Percentiles rank a stretch among this genome's conserved stretches.
These are phyloP conservation scores for Eimeria praecox DNA, from an alignment of 169 alveolate genomes.

Conservation along the genomic window DNA sequence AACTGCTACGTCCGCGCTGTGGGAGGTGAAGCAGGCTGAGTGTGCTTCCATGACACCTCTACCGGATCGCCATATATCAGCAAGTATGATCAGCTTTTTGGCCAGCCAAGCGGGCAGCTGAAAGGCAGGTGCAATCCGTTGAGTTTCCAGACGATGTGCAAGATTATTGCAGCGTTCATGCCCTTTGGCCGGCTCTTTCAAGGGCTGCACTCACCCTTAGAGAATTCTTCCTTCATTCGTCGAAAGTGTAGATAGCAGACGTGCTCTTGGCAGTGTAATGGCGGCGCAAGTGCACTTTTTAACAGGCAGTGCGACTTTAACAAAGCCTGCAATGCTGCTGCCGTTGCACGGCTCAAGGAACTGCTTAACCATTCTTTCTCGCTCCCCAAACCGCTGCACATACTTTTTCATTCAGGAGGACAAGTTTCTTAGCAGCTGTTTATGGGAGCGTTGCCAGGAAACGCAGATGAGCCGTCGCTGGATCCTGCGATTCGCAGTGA, in stretches of 20 bases:
- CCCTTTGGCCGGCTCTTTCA: neutral
- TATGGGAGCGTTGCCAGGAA: neutral
- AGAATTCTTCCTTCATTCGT: neutral
- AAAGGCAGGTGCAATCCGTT: neutral
- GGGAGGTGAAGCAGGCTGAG: too few species aligned
- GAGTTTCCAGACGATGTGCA: neutral
- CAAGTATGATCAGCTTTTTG: neutral
- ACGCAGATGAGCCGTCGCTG: neutral
- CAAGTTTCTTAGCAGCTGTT: neutral
- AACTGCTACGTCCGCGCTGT: too few species aligned
- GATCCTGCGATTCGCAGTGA: neutral
- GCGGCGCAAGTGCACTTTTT: too few species aligned
- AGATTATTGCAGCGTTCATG: neutral
- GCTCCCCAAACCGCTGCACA: neutral
- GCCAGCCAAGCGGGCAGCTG: neutral
- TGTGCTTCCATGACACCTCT: too few species aligned
- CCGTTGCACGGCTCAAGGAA: neutral
- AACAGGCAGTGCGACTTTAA: neutral
- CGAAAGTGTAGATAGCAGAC: neutral
- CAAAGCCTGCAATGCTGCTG: neutral
- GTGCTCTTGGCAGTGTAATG: neutral
- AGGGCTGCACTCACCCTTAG: neutral
- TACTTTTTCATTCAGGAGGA: neutral
- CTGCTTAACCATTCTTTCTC: neutral
- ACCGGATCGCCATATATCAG: neutral